phyloP scores from a whole-genome alignment of 768 basidiomycete species.

The Lactarius psammicola region DNA sequence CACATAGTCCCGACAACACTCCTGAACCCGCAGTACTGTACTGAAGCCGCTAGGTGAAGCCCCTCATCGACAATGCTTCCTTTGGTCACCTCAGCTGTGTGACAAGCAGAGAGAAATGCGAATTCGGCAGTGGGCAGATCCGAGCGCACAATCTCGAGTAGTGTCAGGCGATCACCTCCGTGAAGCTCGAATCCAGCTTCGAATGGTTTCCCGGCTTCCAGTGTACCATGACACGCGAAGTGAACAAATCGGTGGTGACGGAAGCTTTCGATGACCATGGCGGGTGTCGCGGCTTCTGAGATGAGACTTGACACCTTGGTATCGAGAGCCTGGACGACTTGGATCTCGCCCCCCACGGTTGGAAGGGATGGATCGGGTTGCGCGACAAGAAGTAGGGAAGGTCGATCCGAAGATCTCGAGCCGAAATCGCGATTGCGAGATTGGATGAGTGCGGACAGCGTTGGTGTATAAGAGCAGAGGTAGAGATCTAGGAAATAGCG shows the following conservation, averaged over 20 bases:
- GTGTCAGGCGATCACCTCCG: not conserved
- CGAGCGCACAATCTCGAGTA: too few relatives aligned
- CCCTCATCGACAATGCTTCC: too few relatives aligned
- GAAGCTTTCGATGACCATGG: not conserved
- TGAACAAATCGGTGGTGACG: not conserved
- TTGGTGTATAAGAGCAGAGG: not conserved
- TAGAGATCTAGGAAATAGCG: not conserved
- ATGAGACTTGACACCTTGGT: not conserved
- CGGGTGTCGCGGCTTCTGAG: not conserved
- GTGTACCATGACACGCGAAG: not conserved
- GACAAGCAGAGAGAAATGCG: not conserved
- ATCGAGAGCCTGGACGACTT: not conserved
- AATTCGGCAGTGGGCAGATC: too few relatives aligned
- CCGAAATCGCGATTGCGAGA: not conserved
- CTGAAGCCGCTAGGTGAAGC: not conserved
- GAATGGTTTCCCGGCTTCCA: not conserved
- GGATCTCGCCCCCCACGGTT: not conserved
- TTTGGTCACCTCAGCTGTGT: too few relatives aligned
- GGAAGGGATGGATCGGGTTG: not conserved
- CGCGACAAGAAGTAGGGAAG: not conserved
- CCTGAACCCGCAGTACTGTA: not conserved
- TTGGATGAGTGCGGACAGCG: not conserved
- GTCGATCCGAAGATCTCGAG: not conserved
- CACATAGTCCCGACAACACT: conserved; percentile 9
- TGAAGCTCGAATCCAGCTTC: not conserved